Base-by-base conservation (phyloP, 225 moss, liverwort and hornwort species). In the Rhytidiadelphus loreus region DNA sequence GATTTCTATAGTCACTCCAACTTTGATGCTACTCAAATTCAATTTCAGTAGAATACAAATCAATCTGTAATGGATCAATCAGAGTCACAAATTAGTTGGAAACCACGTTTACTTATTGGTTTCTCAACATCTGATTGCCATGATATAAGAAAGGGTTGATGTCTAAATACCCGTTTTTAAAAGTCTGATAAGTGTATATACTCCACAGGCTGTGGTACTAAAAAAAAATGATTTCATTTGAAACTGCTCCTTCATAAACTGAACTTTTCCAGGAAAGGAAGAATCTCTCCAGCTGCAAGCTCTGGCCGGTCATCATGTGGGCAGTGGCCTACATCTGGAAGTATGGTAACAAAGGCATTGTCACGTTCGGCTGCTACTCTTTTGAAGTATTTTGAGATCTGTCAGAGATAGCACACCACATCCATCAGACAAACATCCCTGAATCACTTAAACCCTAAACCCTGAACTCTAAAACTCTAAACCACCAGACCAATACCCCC, bases 261-360 rank as follows among this genome's bases (percentile, higher is more conserved):
- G 46, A 90, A 92, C 77, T 92, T 93, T 33, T 86, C 90, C 87
- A 92, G 80, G 82, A 99, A 99, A 69, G 93, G 92, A 57, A 93
- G 89, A 76, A 97, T 96, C 69, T 93, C 93, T 73, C 87, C 93
- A 10, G 98, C 96, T 63, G 95, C 98, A 56, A 97, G 92, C 87
- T 99, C 98, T 23, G 98, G 98, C 44, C 96, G 94, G 87, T 99
- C 98, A 91, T 99, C 98, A 66, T 99, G 98, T 74, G 98, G 98
- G 91, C 98, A 99, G 86, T 99, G 98, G 37, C 98, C 98, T 61
- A 99, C 98, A 83, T 99, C 95, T 70, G 97, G 93, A 83, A 99
- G 98, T 77, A 91, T 91, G 85, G 95, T 95, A 63, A 99, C 98
- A 37, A 88, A 93, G n/a, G 94, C 91, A 84, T 95, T 93, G 66